phyloP scores from a whole-genome alignment of 2,329 filamentous ascomycete genomes.

The Trichoderma simmonsii region DNA sequence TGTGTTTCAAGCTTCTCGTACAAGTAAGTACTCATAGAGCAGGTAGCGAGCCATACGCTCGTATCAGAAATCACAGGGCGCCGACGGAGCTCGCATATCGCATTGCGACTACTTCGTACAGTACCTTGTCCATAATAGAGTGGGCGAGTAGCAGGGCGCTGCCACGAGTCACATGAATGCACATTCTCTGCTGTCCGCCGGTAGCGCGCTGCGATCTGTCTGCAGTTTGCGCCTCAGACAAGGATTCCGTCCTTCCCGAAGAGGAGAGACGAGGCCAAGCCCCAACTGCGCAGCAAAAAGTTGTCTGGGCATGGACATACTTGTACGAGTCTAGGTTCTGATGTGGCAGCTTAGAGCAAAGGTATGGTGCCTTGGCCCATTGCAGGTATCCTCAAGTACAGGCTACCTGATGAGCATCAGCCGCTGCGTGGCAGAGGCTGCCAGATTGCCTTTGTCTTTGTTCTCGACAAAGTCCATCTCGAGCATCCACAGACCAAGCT shows the following conservation, averaged over 20 bases:
- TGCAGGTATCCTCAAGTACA: neutral
- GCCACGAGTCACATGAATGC: conserved; percentile 11
- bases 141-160: neutral
- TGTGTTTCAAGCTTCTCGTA: neutral
- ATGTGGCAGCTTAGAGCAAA: conserved; percentile 19
- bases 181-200: conserved; percentile 6
- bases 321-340: neutral
- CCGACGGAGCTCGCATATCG: neutral
- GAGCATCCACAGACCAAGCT: neutral
- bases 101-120: neutral
- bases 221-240: conserved; percentile 4
- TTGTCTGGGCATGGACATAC: neutral
- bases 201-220: conserved; percentile 13
- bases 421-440: neutral
- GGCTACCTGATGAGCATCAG: neutral
- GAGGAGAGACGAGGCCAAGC: conserved; percentile 12
- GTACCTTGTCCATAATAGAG: neutral
- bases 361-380: neutral
- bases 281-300: neutral
- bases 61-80: neutral
- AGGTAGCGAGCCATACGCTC: neutral
- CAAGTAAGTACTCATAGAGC: neutral
- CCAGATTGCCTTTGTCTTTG: neutral
- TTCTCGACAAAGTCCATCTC: neutral
- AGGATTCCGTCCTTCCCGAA: conserved; percentile 16